Base-by-base conservation (phyloP, 306 rosid species). In the Dryas octopetala region DNA sequence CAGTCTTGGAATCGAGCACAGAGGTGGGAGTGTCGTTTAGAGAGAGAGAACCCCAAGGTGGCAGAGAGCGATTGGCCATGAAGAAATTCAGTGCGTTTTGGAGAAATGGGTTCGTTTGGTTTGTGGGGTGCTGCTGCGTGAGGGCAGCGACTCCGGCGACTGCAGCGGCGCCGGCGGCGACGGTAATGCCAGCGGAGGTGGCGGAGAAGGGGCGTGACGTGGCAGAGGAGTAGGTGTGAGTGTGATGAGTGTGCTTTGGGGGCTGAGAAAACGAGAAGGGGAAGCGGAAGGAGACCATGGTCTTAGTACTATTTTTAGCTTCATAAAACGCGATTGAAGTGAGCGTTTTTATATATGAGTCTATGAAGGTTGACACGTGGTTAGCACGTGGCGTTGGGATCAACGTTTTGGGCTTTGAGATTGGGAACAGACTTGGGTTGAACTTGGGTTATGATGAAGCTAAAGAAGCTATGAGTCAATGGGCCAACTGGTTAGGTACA, bases 181-280 rank as follows among this genome's bases (percentile, higher is more conserved):
- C 5, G 12, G 83, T 54, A 0, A 62, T 15, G 23, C 86, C 78
- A 15, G 66, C 77, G 0, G 67, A 58, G 46, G 83, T n/a, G 80
- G 86, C 67, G 48, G 81, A 76, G 79, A 76, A 78, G 15, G 78
- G 80, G 15, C 86, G 89, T 15, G 85, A 71, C 9, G 74, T 43
- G 62, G 82, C 52, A 32, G 74, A 11, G 14, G 80, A 62, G 49
- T 63, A 50, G 61, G 62, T 44, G 14, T 52, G 1, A 23, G 46
- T 17, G 46, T 4, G 82, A 40, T 4, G 82, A 40, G 86, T 59
- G 7, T 40, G 87, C 47, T 73, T 80, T 23, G 85, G 79, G 58
- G 88, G 87, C 87, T 78, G 91, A 83, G 90, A 72, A 81, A 92
- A 92, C 86, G 62, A 86, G 93, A 90, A 90, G 17, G 96, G 97